Conservation (phyloP, 352 stramenopile species). For the Pythium insidiosum region DNA sequence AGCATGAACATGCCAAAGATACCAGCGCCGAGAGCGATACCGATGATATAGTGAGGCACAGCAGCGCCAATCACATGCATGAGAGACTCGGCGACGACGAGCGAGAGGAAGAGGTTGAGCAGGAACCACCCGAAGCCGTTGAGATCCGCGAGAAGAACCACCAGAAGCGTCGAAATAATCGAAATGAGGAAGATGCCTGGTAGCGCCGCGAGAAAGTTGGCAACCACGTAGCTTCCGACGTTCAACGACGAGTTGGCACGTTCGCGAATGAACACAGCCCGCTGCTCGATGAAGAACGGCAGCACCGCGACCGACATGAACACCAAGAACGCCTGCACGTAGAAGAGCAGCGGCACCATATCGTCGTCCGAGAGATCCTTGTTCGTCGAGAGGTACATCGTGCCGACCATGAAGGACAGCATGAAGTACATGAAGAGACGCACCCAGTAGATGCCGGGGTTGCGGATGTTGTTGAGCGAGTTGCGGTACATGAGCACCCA, state of each 20-base stretch:
- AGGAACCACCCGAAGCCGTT: conserved; percentile 26
- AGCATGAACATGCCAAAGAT: conserved; percentile 50
- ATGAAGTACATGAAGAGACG: conserved; percentile 65
- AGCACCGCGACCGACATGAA: conserved; percentile 87
- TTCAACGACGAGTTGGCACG: conserved; percentile 52
- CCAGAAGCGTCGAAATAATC: conserved; percentile 20
- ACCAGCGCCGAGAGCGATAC: conserved; percentile 38
- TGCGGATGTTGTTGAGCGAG: conserved; percentile 53
- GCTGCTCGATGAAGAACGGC: conserved; percentile 81
- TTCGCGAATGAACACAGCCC: conserved; percentile 60
- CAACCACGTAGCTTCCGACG: conserved; percentile 43
- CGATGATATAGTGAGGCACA: conserved; percentile 50
- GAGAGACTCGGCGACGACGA: conserved; percentile 37
- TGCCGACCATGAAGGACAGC: conserved; percentile 58
- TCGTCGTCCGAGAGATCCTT: conserved; percentile 29
- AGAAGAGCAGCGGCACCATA: conserved; percentile 65
- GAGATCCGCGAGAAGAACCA: conserved; percentile 24
- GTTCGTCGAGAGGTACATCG: conserved; percentile 62
- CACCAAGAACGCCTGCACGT: conserved; percentile 80
- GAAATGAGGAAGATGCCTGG: conserved; percentile 39
- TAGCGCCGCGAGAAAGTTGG: conserved; percentile 37
- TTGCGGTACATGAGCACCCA: conserved; percentile 41
- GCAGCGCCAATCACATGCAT: conserved; percentile 32
- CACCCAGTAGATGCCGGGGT: conserved; percentile 63
- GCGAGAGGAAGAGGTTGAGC: conserved; percentile 38